Conservation (phyloP, 345 rosid species). For the Melastoma malabathricum region DNA sequence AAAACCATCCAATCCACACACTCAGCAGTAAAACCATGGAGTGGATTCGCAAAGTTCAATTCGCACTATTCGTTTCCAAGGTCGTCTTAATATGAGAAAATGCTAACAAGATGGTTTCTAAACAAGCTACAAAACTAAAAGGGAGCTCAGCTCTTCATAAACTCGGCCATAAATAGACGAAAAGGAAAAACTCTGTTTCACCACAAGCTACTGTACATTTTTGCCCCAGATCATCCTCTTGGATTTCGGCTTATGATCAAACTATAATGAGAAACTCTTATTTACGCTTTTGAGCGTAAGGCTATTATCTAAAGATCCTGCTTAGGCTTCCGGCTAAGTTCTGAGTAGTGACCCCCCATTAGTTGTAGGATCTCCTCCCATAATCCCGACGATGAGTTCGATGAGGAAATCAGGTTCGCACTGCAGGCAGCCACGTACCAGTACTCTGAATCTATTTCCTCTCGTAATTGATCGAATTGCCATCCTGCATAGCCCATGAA, state of each 20-base stretch:
- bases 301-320: conserved; percentile 45
- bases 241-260: neutral
- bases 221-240: neutral
- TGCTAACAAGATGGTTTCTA: too few relatives aligned
- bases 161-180: too few relatives aligned
- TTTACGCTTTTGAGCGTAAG: neutral
- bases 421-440: conserved; percentile 91
- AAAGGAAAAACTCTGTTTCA: too few relatives aligned
- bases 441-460: conserved; percentile 66
- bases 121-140: too few relatives aligned
- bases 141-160: too few relatives aligned
- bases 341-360: conserved; percentile 85
- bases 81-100: too few relatives aligned
- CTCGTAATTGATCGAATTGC: conserved; percentile 83
- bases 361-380: conserved; percentile 92
- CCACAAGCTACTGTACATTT: neutral
- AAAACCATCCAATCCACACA: too few relatives aligned
- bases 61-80: too few relatives aligned
- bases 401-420: conserved; percentile 46
- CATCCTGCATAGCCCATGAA: conserved; percentile 88
- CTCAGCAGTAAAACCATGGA: too few relatives aligned
- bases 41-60: too few relatives aligned
- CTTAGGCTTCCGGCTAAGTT: conserved; percentile 80
- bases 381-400: conserved; percentile 35
- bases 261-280: neutral